phyloP scores from a whole-genome alignment of 176 grass and related monocot species.

The Rhynchospora breviuscula region DNA sequence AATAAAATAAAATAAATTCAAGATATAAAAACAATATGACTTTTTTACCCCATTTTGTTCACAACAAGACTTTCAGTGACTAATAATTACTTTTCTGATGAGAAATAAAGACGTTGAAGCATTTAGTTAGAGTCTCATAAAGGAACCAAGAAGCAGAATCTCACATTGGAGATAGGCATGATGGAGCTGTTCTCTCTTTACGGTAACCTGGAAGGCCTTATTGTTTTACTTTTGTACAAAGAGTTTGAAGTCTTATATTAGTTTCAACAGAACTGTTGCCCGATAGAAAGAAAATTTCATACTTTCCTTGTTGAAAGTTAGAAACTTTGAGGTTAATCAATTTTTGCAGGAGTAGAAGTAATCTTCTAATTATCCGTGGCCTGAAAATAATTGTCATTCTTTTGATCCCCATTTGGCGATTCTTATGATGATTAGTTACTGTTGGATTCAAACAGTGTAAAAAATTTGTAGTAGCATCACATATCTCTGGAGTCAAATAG shows the following conservation, averaged over 20 bases:
- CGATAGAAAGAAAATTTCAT: background rate
- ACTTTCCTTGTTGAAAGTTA: no score
- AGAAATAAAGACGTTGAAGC: constrained; percentile 65
- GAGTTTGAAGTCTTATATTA: no score
- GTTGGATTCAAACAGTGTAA: no score
- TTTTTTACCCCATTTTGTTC: background rate
- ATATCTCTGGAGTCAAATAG: no score
- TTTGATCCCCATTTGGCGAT: background rate
- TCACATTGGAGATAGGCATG: constrained; percentile 81
- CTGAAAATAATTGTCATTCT: background rate
- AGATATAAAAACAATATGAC: background rate
- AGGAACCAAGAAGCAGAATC: constrained; percentile 31
- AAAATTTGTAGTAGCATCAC: no score
- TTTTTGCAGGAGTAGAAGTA: background rate
- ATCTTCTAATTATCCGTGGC: background rate
- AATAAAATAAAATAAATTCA: background rate
- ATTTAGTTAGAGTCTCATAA: constrained; percentile 40
- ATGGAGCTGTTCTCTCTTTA: constrained; percentile 84
- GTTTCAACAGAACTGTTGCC: background rate
- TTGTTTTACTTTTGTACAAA: background rate
- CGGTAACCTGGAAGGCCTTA: constrained; percentile 55
- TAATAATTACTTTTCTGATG: constrained; percentile 40
- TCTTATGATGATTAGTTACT: constrained; percentile 1
- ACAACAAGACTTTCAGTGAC: background rate
- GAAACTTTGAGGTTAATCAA: background rate